A percentile compares a stretch with the other conserved stretches of the same genome.
phyloP scores from a whole-genome alignment of 208 protist species.

The Trichomonas vaginalis region DNA sequence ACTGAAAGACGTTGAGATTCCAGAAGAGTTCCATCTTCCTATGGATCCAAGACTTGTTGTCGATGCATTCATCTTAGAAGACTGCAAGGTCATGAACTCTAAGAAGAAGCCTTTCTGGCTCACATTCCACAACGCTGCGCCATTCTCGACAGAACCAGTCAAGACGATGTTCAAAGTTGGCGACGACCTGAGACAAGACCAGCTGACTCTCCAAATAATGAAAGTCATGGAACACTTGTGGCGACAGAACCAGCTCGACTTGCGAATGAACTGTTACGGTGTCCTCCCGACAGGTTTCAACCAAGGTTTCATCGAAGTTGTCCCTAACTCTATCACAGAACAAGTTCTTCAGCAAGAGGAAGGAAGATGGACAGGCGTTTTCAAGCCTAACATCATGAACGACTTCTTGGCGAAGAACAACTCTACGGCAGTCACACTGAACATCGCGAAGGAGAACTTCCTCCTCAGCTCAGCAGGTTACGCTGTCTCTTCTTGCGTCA shows the following conservation, averaged over 20 bases:
- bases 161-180: slow-evolving; percentile 43
- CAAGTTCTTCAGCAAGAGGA: slow-evolving; percentile 26
- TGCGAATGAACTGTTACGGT: slow-evolving; percentile 28
- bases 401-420: not conserved
- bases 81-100: slow-evolving; percentile 70
- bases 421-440: not conserved
- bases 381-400: not conserved
- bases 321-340: slow-evolving; percentile 41
- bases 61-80: slow-evolving; percentile 41
- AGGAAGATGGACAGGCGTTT: slow-evolving; percentile 12
- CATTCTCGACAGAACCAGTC: slow-evolving; percentile 30
- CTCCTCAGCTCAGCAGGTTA: slow-evolving; percentile 43
- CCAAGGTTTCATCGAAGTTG: slow-evolving; percentile 47
- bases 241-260: slow-evolving; percentile 32
- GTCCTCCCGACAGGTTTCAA: slow-evolving; percentile 36
- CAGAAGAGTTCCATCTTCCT: slow-evolving; percentile 17
- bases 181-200: slow-evolving; percentile 50
- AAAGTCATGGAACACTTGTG: slow-evolving; percentile 42
- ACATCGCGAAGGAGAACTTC: slow-evolving; percentile 36
- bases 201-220: slow-evolving; percentile 44
- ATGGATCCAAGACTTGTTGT: slow-evolving; percentile 23
- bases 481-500: slow-evolving; percentile 50
- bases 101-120: slow-evolving; percentile 72
- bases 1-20: not conserved
- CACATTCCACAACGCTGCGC: slow-evolving; percentile 60